These are phyloP conservation scores for Aspergillus sp. DNA, from an alignment of 2,329 filamentous ascomycete species.

Conservation along the genomic window DNA sequence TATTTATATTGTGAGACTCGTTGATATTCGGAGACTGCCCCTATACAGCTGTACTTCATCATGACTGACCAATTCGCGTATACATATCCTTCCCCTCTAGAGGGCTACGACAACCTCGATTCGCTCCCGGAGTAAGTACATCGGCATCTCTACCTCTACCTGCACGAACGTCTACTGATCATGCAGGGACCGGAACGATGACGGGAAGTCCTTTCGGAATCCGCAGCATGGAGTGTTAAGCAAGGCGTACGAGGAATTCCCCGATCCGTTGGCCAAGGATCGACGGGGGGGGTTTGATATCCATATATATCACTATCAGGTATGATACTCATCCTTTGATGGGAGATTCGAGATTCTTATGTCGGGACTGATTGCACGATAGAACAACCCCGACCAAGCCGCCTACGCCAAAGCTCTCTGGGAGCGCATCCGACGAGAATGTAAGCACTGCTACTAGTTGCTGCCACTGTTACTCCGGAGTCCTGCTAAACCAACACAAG, in stretches of 20 bases:
- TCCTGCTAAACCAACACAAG: conserved; percentile 35
- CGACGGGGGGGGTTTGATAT: conserved; percentile 69
- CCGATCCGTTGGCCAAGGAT: conserved; percentile 58
- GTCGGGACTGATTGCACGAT: too few species aligned
- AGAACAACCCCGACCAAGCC: conserved; percentile 52
- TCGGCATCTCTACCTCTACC: background rate
- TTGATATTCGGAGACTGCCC: too few species aligned
- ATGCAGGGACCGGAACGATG: conserved; percentile 51
- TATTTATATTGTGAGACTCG: too few species aligned
- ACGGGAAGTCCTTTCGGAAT: conserved; percentile 73
- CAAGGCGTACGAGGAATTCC: conserved; percentile 62
- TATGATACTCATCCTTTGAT: conserved; percentile 6
- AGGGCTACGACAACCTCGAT: conserved; percentile 43
- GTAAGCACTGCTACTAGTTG: conserved; percentile 37
- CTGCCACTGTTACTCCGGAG: background rate
- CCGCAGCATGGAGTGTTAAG: conserved; percentile 54
- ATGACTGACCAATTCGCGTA: conserved; percentile 47
- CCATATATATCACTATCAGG: conserved; percentile 73
- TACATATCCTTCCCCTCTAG: conserved; percentile 48
- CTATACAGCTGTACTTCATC: conserved; percentile 2
- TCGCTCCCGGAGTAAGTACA: conserved; percentile 39
- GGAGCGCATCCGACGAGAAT: conserved; percentile 72
- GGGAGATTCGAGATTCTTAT: background rate
- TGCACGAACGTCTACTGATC: background rate
- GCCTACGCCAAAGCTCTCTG: conserved; percentile 64